A percentile compares a stretch with the other conserved stretches of the same genome.
phyloP scores from a whole-genome alignment of 2,329 filamentous ascomycete species.

The Ophiostoma fasciatum region DNA sequence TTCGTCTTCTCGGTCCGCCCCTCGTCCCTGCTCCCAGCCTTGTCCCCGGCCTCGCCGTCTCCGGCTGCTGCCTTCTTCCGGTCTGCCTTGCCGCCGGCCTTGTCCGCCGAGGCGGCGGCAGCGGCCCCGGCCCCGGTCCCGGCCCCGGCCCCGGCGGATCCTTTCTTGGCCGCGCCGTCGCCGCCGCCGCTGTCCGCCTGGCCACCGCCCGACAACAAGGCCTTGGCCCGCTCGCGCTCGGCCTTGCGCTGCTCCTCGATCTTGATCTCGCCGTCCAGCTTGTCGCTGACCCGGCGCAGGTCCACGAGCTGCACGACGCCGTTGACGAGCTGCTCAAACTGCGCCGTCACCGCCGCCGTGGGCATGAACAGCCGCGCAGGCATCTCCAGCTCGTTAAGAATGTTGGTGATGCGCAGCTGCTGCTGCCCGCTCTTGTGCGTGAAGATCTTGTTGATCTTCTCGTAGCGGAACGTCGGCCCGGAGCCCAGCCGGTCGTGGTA shows the following conservation, averaged over 20 bases:
- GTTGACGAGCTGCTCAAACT: constrained; percentile 56
- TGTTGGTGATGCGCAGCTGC: constrained; percentile 58
- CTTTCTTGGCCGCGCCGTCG: constrained; percentile 4
- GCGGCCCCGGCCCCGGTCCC: constrained; percentile 1
- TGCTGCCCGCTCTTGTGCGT: constrained; percentile 64
- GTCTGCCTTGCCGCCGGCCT: not conserved
- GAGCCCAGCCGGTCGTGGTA: constrained; percentile 73
- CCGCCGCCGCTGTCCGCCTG: constrained; percentile 10
- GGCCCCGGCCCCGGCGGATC: constrained; percentile 8
- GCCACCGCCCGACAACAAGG: constrained; percentile 2
- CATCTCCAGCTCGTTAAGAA: constrained; percentile 57
- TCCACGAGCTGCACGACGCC: constrained; percentile 57
- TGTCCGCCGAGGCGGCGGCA: not conserved
- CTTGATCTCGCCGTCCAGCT: constrained; percentile 57
- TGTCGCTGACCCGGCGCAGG: constrained; percentile 58
- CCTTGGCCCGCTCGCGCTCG: constrained; percentile 30
- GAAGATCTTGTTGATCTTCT: constrained; percentile 64
- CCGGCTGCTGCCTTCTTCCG: not conserved
- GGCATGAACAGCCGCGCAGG: constrained; percentile 57
- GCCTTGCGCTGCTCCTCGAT: constrained; percentile 41
- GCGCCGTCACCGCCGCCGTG: constrained; percentile 53
- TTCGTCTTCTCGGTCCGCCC: not conserved
- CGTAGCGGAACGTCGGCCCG: constrained; percentile 81
- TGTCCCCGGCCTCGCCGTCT: not conserved
- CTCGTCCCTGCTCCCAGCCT: not conserved